Conservation (phyloP, 2,329 filamentous ascomycete genomes). For the Botryosphaeria dothidea region DNA sequence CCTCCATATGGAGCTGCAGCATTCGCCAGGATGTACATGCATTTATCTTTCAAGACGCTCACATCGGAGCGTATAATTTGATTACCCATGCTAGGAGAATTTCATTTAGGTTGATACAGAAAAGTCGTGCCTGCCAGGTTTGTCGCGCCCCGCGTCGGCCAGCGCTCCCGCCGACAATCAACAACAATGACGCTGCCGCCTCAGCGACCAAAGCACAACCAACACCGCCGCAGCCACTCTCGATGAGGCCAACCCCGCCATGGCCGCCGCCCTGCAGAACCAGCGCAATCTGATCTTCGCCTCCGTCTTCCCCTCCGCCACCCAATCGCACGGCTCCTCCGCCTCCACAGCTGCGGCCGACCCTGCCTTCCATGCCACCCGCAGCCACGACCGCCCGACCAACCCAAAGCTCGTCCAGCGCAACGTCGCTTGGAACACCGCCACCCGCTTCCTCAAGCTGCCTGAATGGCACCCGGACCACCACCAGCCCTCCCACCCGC, state of each 20-base stretch:
- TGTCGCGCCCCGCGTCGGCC: too few relatives aligned
- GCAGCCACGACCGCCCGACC: slow-evolving; percentile 35
- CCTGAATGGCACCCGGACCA: slow-evolving; percentile 25
- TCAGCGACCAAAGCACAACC: neutral
- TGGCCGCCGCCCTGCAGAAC: slow-evolving; percentile 15
- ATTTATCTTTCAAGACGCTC: too few relatives aligned
- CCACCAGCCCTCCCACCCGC: slow-evolving; percentile 25
- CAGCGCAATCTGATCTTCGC: slow-evolving; percentile 36
- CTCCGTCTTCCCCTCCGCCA: slow-evolving; percentile 45
- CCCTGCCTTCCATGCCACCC: slow-evolving; percentile 19
- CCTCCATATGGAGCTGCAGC: too few relatives aligned
- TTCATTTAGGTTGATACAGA: too few relatives aligned
- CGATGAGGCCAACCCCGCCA: neutral
- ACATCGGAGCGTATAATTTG: too few relatives aligned
- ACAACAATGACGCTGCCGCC: neutral
- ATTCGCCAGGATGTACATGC: too few relatives aligned
- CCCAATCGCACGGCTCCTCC: neutral
- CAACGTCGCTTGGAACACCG: slow-evolving; percentile 47
- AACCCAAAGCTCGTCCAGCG: slow-evolving; percentile 29
- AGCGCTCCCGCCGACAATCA: neutral
- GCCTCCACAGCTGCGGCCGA: slow-evolving; percentile 13
- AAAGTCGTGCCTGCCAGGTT: too few relatives aligned
- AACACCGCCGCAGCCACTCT: neutral
- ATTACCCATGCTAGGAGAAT: too few relatives aligned
- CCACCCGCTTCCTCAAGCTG: slow-evolving; percentile 45